These are phyloP conservation scores for Laburnicola sp. DNA, from an alignment of 2,329 filamentous ascomycete genomes.

Conservation along the genomic window DNA sequence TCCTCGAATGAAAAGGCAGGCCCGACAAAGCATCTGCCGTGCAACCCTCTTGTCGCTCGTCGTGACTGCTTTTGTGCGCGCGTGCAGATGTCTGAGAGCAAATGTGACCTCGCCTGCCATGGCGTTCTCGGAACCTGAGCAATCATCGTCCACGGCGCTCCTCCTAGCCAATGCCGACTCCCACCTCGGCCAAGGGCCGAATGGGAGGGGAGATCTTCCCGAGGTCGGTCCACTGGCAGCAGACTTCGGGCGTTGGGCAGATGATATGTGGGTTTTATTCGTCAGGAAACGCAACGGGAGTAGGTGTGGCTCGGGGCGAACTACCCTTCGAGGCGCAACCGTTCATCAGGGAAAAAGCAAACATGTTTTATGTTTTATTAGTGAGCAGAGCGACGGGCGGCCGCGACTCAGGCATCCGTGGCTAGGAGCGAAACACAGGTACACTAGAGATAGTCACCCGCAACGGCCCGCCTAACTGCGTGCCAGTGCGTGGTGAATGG, in stretches of 20 bases:
- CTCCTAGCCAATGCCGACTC: no score
- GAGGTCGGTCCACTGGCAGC: slow-evolving; percentile 20
- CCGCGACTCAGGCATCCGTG: no score
- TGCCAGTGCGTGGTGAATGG: slow-evolving; percentile 10
- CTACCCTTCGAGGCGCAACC: no score
- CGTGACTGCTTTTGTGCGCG: slow-evolving; percentile 25
- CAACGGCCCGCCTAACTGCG: slow-evolving; percentile 19
- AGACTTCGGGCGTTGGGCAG: slow-evolving; percentile 21
- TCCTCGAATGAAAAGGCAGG: slow-evolving; percentile 22
- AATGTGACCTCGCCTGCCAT: slow-evolving; percentile 14
- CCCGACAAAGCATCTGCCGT: slow-evolving; percentile 22
- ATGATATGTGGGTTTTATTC: no score
- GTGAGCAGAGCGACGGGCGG: no score
- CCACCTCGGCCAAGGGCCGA: neutral
- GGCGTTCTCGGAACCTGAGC: neutral
- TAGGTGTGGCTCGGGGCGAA: no score
- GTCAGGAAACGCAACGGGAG: no score
- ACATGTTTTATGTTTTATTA: no score
- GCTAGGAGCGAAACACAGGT: slow-evolving; percentile 18
- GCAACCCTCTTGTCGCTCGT: slow-evolving; percentile 22
- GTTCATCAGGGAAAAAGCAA: no score
- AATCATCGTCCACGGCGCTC: slow-evolving; percentile 1
- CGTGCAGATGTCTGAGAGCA: slow-evolving; percentile 21
- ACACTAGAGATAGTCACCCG: slow-evolving; percentile 16
- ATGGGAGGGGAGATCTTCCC: slow-evolving; percentile 10